Conservation (phyloP, 495 filamentous ascomycete species). For the Penicillium alfredii region DNA sequence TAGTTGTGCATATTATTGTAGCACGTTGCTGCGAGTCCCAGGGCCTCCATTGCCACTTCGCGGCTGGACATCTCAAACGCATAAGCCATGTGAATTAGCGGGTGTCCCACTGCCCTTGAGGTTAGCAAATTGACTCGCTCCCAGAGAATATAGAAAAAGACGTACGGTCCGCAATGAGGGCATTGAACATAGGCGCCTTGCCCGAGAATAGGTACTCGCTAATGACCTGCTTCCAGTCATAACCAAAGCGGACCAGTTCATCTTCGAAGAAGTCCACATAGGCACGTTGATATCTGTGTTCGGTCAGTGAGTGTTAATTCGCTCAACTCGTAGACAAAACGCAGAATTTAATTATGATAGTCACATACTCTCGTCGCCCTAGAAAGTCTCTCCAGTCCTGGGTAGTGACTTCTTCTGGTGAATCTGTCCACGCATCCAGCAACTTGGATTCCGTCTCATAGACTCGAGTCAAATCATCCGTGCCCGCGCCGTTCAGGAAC, state of each 20-base stretch:
- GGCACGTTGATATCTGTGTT: conserved; percentile 70
- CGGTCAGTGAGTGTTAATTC: conserved; percentile 5
- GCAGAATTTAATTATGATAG: neutral
- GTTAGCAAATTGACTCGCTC: conserved; percentile 8
- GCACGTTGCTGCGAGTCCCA: conserved; percentile 62
- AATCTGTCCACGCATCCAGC: conserved; percentile 78
- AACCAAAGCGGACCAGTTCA: conserved; percentile 63
- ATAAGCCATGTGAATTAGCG: conserved; percentile 83
- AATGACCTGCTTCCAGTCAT: conserved; percentile 78
- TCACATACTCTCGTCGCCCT: conserved; percentile 55
- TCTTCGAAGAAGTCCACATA: conserved; percentile 93
- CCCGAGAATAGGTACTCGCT: conserved; percentile 70
- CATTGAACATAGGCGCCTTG: conserved; percentile 70
- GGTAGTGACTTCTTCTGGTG: conserved; percentile 72
- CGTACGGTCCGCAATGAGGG: conserved; percentile 71
- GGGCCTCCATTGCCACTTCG: conserved; percentile 78
- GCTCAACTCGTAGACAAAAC: too few relatives aligned
- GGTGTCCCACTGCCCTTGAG: conserved; percentile 63
- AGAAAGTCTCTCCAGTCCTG: conserved; percentile 84
- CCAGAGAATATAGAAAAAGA: conserved; percentile 8
- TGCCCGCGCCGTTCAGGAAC: conserved; percentile 72
- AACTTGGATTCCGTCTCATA: conserved; percentile 69
- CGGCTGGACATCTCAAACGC: conserved; percentile 76
- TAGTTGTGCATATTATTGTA: conserved; percentile 76
- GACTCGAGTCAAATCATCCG: conserved; percentile 63